Percentiles rank a stretch among this genome's conserved stretches.
Evolutionary conservation across 805 yeast species (phyloP).

Genomic region (Wickerhamomyces ciferrii): DNA sequence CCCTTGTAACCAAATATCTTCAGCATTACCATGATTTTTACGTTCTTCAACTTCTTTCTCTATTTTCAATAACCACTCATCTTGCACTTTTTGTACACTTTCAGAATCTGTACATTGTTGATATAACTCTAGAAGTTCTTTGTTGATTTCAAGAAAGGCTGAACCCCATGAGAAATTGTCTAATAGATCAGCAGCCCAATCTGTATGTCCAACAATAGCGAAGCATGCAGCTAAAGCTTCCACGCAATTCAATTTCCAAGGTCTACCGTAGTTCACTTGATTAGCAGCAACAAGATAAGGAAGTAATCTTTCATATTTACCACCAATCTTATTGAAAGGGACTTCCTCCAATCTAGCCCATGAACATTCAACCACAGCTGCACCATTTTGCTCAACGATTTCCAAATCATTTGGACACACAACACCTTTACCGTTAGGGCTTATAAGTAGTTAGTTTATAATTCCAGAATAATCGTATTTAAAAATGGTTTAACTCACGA

Average conservation of each 20-base stretch:
- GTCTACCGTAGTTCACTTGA: slow-evolving; percentile 94
- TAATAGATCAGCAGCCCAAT: slow-evolving; percentile 79
- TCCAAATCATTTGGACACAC: slow-evolving; percentile 85
- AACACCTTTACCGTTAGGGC: slow-evolving; percentile 82
- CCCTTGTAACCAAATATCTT: slow-evolving; percentile 75
- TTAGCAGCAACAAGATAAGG: slow-evolving; percentile 96
- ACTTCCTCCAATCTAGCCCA: slow-evolving; percentile 98
- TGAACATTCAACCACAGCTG: slow-evolving; percentile 98
- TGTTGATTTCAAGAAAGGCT: slow-evolving; percentile 78
- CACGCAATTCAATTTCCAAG: slow-evolving; percentile 94
- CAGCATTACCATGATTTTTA: slow-evolving; percentile 43
- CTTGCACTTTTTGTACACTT: slow-evolving; percentile 68
- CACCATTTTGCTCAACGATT: slow-evolving; percentile 75
- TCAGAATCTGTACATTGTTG: slow-evolving; percentile 77
- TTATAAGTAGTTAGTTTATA: not conserved
- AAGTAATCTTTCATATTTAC: slow-evolving; percentile 75
- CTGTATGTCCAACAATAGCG: slow-evolving; percentile 85
- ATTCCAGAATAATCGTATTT: too few species aligned
- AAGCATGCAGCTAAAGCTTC: slow-evolving; percentile 97
- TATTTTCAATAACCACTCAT: slow-evolving; percentile 62
- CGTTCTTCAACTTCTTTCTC: slow-evolving; percentile 64
- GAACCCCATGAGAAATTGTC: slow-evolving; percentile 90
- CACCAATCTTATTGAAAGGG: slow-evolving; percentile 93
- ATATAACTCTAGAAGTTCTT: slow-evolving; percentile 70
- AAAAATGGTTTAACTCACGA: too few species aligned